Evolutionary conservation across 306 rosid species (phyloP), one percentile per base, ranked within the genome.

Genomic region (Adenanthera pavonina): DNA sequence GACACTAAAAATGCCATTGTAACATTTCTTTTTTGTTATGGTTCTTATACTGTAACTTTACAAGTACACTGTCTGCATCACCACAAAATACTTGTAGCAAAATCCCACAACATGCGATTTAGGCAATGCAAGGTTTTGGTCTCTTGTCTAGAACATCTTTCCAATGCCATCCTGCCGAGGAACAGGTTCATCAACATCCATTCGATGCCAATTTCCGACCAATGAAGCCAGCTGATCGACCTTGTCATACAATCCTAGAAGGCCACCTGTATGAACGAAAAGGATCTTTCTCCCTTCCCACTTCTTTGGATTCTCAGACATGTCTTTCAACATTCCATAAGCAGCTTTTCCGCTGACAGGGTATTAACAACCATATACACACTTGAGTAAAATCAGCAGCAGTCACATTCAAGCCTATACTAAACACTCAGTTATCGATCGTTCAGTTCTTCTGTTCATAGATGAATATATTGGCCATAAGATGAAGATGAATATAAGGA

Each of bases 271-370:
- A 81, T 95, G 99, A 80, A 95, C 66, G 85, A 95, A 95, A 69
- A 95, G 97, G 83, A 95, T 59, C 88, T 86, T 93, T 79, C 97
- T 93, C 72, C 99, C 97, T 89, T 91, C 99, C 99, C 99, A 95
- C 69, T 91, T 90, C 87, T 88, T 84, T 53, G 97, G 93, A 85
- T 93, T 89, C 83, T 83, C 95, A 13, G 62, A 30, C 83, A 95
- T 90, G 78, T 93, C 99, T 85, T 90, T 89, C 82, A 88, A 69
- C 95, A 93, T 52, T 62, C 86, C 92, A 87, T 83, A 90, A 40
- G 90, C 93, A 71, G 94, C 99, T 80, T 95, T 95, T 77, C 99
- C 99, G 8, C 99, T 93, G 91, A 71, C 67, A 75, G 47, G 44
- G 34, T 59, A 81, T 62, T 7, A 60, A 74, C 70, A 86, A 62